These are phyloP conservation scores for Pestalotiopsis sp. DNA, from an alignment of 2,329 filamentous ascomycete species.

Conservation along the genomic window DNA sequence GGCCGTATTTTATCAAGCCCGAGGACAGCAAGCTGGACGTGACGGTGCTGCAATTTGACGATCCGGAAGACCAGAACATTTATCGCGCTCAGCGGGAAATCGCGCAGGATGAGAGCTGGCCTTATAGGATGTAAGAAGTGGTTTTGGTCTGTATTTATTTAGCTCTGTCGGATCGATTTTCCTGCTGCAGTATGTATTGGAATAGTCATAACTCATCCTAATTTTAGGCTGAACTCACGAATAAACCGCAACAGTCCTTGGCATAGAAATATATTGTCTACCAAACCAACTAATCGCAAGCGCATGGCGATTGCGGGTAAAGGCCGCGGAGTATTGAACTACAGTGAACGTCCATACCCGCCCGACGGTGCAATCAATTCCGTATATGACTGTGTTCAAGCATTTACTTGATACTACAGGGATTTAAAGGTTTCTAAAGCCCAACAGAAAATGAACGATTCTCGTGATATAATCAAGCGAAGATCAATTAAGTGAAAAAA, in stretches of 20 bases:
- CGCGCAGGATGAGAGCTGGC: slow-evolving; percentile 2
- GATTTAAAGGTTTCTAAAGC: too few relatives aligned
- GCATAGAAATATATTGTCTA: not conserved
- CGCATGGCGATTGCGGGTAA: not conserved
- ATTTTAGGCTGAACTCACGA: not conserved
- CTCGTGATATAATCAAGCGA: too few relatives aligned
- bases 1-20: slow-evolving; percentile 36
- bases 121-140: not conserved
- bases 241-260: not conserved
- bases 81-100: slow-evolving; percentile 19
- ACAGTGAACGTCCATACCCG: not conserved
- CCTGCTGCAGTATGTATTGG: too few relatives aligned
- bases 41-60: slow-evolving; percentile 16
- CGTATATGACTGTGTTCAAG: not conserved
- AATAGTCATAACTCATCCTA: not conserved
- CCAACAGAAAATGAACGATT: not conserved
- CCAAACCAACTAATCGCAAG: not conserved
- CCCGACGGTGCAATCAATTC: not conserved
- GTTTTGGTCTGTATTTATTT: not conserved
- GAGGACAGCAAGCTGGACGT: slow-evolving; percentile 18
- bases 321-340: not conserved
- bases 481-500: not conserved
- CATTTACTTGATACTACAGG: too few relatives aligned
- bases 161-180: too few relatives aligned
- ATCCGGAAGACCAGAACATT: slow-evolving; percentile 16